Base-by-base conservation (phyloP, 495 filamentous ascomycete genomes). In the Pyrenula aspistea region DNA sequence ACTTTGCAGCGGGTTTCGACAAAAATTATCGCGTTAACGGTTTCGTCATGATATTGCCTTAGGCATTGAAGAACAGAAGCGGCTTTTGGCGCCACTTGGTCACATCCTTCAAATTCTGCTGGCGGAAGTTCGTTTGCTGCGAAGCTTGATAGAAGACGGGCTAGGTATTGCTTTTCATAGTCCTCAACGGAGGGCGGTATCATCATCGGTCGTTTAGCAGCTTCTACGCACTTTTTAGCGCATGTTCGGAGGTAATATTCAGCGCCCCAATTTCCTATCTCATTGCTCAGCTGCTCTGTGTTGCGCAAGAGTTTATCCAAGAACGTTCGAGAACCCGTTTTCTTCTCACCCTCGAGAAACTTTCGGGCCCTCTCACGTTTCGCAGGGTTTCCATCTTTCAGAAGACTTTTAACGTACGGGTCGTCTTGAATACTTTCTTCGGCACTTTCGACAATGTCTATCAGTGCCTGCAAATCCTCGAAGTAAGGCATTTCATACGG, bases 21-120 rank as follows among this genome's bases (percentile, higher is more conserved):
- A 60, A 98, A 98, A 1, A 96, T 71, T 8, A 98, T 78, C 0
- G 88, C 87, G 0, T 82, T 78, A 22, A 86, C 82, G 0, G 71
- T 68, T 10, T 71, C 67, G 1, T 60, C 56, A 2, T 78, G 61
- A 25, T 73, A 68, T 8, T 61, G 61, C 0, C 71, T 65, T 8
- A 91, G 69, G 22, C 80, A 73, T 0, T 74, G 58, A 10, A 91
- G 62, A 25, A 94, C 65, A 0, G 60, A 64, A 31, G 68, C 58
- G 3, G 82, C 62, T 59, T 89, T 90, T 4, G 69, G 59, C 0
- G 85, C 82, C 0, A 81, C 56, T 20, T 67, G 54, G 12, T 53
- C 59, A 2, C 51, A 24, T 31, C 56, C 24, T 42, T 42, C 8
- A 4, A 4, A 42, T 8, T 4, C 4, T 42, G 31, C 15, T 15